These are phyloP conservation scores for Aspergillus bridgeri DNA, from an alignment of 495 filamentous ascomycete species.

Conservation along the genomic window DNA sequence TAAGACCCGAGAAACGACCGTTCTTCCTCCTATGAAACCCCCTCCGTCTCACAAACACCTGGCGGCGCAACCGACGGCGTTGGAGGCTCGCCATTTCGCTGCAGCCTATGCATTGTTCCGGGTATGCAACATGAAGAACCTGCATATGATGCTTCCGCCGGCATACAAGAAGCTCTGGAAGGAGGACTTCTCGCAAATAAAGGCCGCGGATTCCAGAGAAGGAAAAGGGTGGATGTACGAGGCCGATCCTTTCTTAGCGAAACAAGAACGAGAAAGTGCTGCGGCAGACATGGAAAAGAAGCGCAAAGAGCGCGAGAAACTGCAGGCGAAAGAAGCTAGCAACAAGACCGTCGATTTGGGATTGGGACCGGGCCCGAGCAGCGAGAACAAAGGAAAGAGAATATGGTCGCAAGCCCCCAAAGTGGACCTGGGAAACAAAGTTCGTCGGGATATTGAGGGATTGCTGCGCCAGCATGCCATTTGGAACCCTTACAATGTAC, in stretches of 20 bases:
- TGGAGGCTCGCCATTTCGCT: constrained; percentile 90
- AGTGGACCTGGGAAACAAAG: constrained; percentile 84
- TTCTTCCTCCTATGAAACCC: constrained; percentile 76
- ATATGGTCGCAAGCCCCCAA: constrained; percentile 85
- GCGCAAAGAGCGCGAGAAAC: constrained; percentile 55
- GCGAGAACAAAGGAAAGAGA: constrained; percentile 43
- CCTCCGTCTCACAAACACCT: constrained; percentile 69
- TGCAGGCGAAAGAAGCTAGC: constrained; percentile 54
- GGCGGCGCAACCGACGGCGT: constrained; percentile 63
- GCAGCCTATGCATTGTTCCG: constrained; percentile 88
- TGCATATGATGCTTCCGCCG: constrained; percentile 92
- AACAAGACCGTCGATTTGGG: constrained; percentile 29
- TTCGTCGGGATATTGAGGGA: constrained; percentile 71
- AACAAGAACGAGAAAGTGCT: constrained; percentile 73
- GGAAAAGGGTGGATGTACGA: constrained; percentile 91
- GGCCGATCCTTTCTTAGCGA: constrained; percentile 83
- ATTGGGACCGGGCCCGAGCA: constrained; percentile 24
- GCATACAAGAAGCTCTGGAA: constrained; percentile 86
- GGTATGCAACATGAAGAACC: constrained; percentile 88
- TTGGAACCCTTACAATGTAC: constrained; percentile 79
- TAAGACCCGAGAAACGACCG: constrained; percentile 74
- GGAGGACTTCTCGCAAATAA: constrained; percentile 73
- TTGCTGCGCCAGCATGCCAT: constrained; percentile 70
- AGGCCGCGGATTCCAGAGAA: constrained; percentile 68
- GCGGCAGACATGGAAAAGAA: constrained; percentile 70